Evolutionary conservation across 176 grass and related monocot genomes (phyloP).

Genomic region (Canna indica): DNA sequence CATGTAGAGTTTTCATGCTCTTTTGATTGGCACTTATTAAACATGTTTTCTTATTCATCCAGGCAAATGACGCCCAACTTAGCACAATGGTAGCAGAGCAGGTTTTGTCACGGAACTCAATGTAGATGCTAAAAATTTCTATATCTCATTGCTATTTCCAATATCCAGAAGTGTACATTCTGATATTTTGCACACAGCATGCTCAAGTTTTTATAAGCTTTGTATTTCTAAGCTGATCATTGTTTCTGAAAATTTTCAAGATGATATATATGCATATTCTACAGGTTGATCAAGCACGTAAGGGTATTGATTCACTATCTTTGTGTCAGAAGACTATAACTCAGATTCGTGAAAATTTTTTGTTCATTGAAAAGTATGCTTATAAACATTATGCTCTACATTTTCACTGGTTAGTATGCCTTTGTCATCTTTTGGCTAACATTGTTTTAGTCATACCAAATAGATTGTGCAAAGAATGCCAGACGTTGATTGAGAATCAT

Average conservation of each 20-base stretch:
- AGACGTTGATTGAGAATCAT: constrained; percentile 97
- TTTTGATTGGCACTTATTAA: not conserved
- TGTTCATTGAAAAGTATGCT: constrained; percentile 89
- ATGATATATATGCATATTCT: not conserved
- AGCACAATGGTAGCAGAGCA: constrained; percentile 98
- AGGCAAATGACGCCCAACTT: constrained; percentile 98
- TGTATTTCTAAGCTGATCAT: too few species aligned
- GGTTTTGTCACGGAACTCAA: constrained; percentile 28
- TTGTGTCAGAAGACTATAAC: constrained; percentile 94
- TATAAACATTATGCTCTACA: constrained; percentile 5
- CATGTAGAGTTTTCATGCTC: not conserved
- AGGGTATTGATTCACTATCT: constrained; percentile 77
- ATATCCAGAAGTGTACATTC: not conserved
- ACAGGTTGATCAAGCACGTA: constrained; percentile 90
- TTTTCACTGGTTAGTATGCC: constrained; percentile 3
- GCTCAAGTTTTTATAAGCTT: too few species aligned
- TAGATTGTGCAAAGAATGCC: constrained; percentile 94
- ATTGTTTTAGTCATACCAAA: not conserved
- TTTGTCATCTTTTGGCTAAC: too few species aligned
- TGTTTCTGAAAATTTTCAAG: too few species aligned
- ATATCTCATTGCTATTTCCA: not conserved
- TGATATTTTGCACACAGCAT: too few species aligned
- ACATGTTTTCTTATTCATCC: constrained; percentile 30
- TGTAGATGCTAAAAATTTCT: constrained; percentile 6
- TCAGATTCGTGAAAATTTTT: constrained; percentile 77